Evolutionary conservation across 148 eudicot genomes (phyloP), one percentile per base, ranked within the genome.

Genomic region (Chenopodium quinoa): DNA sequence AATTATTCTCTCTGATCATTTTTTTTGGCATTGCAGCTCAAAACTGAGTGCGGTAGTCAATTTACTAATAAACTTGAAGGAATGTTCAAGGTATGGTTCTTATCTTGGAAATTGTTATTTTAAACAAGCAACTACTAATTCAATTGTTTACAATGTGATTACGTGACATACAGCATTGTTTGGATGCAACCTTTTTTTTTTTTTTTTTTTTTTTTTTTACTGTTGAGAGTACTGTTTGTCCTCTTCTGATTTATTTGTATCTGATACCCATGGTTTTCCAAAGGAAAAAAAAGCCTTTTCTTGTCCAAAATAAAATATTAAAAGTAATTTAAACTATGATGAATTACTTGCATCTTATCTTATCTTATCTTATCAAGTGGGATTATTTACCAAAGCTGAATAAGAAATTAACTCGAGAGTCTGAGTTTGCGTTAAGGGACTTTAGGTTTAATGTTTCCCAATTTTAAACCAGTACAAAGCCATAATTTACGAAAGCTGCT

Each of bases 31-130:
- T 88, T 90, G 83, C 94, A 95, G 98, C 88, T 95, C 76, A 95
- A 95, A 86, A 95, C 98, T 6, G 98, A 95, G 86, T 95, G 98
- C 78, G 98, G 98, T 81, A 93, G 98, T 87, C 98, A 95, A 75
- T 95, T 95, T 82, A 95, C 98, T 46, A 95, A 95, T 86, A 95
- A 95, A 86, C 97, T 95, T 82, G 98, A 95, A 91, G 98, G 98
- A 86, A 95, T 95, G 98, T 95, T 93, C 84, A 95, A 95, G 98
- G 98, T 93, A 50, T 85, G 91, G 79, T 75, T 77, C 71, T 75
- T 56, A 52, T 31, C 13, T 20, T 67, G 8, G 7, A 5, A 70
- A 32, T 31, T 34, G n/a, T 70, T 32, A 16, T 25, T 44, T 58
- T 16, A 58, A 58, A 74, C 13, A 14, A 58, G 50, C 50, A 14